phyloP scores from a whole-genome alignment of 345 rosid species.

The Eucalyptus curtisii region DNA sequence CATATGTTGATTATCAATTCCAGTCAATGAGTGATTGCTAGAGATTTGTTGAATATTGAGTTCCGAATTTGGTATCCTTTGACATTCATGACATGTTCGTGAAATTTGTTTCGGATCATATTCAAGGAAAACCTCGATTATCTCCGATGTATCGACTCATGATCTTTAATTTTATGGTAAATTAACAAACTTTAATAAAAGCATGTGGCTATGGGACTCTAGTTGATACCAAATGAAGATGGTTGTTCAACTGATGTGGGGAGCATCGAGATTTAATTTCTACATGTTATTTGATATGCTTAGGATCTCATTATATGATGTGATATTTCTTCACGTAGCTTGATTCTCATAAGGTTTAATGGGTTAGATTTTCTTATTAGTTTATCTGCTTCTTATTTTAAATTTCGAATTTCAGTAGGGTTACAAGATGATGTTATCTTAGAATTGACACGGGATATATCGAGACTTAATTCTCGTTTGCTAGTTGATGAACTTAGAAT shows the following conservation, averaged over 20 bases:
- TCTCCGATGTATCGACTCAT: rapidly evolving
- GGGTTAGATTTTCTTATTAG: not conserved
- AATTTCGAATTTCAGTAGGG: not conserved
- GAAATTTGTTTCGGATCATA: rapidly evolving
- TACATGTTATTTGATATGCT: not conserved
- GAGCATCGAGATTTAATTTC: not conserved
- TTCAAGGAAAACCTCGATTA: rapidly evolving
- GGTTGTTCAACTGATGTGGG: not conserved
- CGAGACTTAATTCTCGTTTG: rapidly evolving
- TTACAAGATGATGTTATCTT: no score
- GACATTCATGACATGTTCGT: not conserved
- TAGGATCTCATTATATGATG: not conserved
- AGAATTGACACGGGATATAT: not conserved
- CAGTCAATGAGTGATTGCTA: rapidly evolving
- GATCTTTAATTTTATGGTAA: not conserved
- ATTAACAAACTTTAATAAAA: not conserved
- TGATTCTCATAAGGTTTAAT: not conserved
- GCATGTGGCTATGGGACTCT: rapidly evolving
- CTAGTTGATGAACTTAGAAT: rapidly evolving
- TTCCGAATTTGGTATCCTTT: no score
- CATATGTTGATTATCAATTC: rapidly evolving
- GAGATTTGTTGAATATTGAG: rapidly evolving
- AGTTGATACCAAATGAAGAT: not conserved
- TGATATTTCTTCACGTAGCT: no score
- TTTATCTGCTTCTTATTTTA: rapidly evolving